Conservation (phyloP, 1,284 basidiomycete species). For the Pseudozyma sp. region DNA sequence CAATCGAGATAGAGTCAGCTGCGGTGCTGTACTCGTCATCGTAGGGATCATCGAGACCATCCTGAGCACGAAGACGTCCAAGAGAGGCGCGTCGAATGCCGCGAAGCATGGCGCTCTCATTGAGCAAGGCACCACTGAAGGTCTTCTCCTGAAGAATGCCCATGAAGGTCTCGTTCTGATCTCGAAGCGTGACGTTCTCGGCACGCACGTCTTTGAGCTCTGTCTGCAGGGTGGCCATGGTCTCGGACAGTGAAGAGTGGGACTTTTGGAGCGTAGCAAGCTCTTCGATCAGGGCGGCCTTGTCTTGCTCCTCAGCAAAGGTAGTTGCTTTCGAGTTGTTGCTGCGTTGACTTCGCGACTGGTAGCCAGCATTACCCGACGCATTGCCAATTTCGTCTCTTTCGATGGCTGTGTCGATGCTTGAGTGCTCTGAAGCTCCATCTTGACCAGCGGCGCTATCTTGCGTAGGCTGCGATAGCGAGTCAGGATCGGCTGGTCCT, state of each 20-base stretch:
- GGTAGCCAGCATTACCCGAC: not conserved
- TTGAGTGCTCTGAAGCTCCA: not conserved
- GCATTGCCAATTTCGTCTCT: not conserved
- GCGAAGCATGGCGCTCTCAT: slow-evolving; percentile 55
- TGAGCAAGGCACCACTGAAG: slow-evolving; percentile 55
- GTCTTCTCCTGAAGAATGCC: slow-evolving; percentile 62
- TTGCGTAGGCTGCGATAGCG: not conserved
- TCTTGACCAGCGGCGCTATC: not conserved
- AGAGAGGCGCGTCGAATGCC: slow-evolving; percentile 34
- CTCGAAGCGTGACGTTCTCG: slow-evolving; percentile 45
- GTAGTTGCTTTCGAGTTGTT: slow-evolving; percentile 6
- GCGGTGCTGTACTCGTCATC: slow-evolving; percentile 40
- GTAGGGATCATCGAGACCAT: slow-evolving; percentile 37
- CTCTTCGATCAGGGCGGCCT: slow-evolving; percentile 32
- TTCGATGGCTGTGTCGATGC: not conserved
- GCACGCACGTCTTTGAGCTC: slow-evolving; percentile 54
- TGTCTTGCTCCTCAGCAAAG: slow-evolving; percentile 35
- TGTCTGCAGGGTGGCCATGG: slow-evolving; percentile 47
- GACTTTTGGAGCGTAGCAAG: slow-evolving; percentile 42
- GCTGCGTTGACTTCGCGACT: not conserved
- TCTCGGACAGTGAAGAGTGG: slow-evolving; percentile 46
- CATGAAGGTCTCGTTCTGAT: slow-evolving; percentile 58
- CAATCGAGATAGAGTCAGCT: slow-evolving; percentile 24
- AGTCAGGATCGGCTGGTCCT: not conserved
- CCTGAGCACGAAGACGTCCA: slow-evolving; percentile 18